Evolutionary conservation across 2,329 filamentous ascomycete species (phyloP).

Genomic region (Macrophomina tecta): DNA sequence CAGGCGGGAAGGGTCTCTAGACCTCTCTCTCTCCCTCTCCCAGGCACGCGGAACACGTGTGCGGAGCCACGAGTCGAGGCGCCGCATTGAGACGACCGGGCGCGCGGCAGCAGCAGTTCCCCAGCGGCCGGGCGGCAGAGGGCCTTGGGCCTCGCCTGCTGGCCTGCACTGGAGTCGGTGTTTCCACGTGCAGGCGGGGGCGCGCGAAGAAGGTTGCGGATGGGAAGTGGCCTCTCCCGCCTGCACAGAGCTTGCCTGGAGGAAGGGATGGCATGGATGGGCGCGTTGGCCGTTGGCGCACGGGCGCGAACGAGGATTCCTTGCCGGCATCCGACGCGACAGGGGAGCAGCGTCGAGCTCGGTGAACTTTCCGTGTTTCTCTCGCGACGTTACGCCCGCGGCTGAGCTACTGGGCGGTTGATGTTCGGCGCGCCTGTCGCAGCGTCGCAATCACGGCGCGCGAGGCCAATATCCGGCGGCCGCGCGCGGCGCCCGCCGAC

Average conservation of each 20-base stretch:
- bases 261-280: slow-evolving; percentile 6
- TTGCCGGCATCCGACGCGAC: slow-evolving; percentile 24
- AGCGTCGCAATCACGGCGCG: slow-evolving; percentile 25
- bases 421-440: slow-evolving; percentile 22
- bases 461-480: slow-evolving; percentile 25
- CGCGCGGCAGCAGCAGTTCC: background rate
- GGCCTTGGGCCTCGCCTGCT: background rate
- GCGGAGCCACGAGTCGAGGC: slow-evolving; percentile 12
- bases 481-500: slow-evolving; percentile 21
- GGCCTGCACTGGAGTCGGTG: background rate
- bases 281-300: slow-evolving; percentile 1
- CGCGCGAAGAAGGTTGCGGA: slow-evolving; percentile 24
- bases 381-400: slow-evolving; percentile 24
- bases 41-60: slow-evolving; percentile 20
- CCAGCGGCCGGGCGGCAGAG: background rate
- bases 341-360: slow-evolving; percentile 14
- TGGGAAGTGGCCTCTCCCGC: slow-evolving; percentile 24
- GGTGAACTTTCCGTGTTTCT: slow-evolving; percentile 25
- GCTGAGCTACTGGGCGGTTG: slow-evolving; percentile 12
- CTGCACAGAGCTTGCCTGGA: slow-evolving; percentile 9
- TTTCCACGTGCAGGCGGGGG: slow-evolving; percentile 13
- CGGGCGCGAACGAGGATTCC: slow-evolving; percentile 17
- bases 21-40: background rate
- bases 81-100: background rate
- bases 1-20: slow-evolving; percentile 5